Base-by-base conservation (phyloP, 1,284 basidiomycete genomes). In the Ceratobasidium sp. region DNA sequence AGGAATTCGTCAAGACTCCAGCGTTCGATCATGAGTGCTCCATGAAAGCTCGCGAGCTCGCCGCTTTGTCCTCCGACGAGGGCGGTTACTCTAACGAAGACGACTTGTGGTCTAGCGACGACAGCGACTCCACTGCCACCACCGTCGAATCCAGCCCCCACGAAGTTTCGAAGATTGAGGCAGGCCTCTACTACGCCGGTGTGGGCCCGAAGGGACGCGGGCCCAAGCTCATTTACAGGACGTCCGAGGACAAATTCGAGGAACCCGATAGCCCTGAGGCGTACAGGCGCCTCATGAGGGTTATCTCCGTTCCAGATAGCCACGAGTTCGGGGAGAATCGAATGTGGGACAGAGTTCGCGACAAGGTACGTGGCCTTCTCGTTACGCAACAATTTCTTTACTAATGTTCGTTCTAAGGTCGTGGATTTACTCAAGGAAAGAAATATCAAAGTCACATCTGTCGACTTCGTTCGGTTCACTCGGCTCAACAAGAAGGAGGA, bases 221-320 rank as follows among this genome's bases (percentile, higher is more conserved):
- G n/a, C 85, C 86, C 64, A 83, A 83, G 80, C 81, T 86, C 22
- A 82, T 86, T 79, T 85, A 80, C 77, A 79, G 86, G 80, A 82
- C 81, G 6, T 86, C 84, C 8, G 62, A 56, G 34, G 85, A 86
- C 76, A 71, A 74, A 6, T 86, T 84, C 80, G 78, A 71, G 32
- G 73, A 71, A 66, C 85, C 85, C 34, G 51, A 80, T 71, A 85
- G 84, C 43, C 84, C 84, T 62, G 80, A 82, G 81, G 64, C 57
- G 11, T 77, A 84, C 62, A 65, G 1, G 70, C 84, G 85, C 59
- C 46, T 80, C 46, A 86, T 86, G 84, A 56, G 73, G 79, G 76
- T 86, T 80, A 54, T 80, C 19, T 13, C 79, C 46, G 85, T 86
- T 76, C 79, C 79, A 13, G 83, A 84, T 8, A 44, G 80, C 76